Evolutionary conservation across 2,329 filamentous ascomycete species (phyloP).

Genomic region (Massarina eburnea): DNA sequence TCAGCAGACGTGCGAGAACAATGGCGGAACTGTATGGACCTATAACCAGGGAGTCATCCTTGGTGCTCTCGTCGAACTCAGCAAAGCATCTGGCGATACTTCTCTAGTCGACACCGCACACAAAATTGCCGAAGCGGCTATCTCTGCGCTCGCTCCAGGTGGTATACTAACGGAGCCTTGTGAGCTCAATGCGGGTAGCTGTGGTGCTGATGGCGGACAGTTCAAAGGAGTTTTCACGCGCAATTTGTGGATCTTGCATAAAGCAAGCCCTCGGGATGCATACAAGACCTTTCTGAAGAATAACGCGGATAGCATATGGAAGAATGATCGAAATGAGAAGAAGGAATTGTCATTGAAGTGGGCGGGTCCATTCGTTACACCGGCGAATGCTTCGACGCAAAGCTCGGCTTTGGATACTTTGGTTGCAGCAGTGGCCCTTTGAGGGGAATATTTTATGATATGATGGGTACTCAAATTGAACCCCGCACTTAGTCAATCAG

Average conservation of each 20-base stretch:
- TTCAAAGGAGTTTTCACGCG: conserved; percentile 44
- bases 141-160: conserved; percentile 24
- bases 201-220: conserved; percentile 32
- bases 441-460: not conserved
- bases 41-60: conserved; percentile 64
- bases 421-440: conserved; percentile 54
- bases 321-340: conserved; percentile 31
- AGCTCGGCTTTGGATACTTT: conserved; percentile 67
- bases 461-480: too few species aligned
- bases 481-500: too few species aligned
- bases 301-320: conserved; percentile 37
- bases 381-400: conserved; percentile 62
- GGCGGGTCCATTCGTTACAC: conserved; percentile 58
- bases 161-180: conserved; percentile 39
- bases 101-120: conserved; percentile 16
- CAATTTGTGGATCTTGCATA: conserved; percentile 32
- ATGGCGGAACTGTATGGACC: conserved; percentile 53
- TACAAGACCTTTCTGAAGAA: conserved; percentile 31
- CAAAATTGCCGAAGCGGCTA: conserved; percentile 29
- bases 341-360: conserved; percentile 64
- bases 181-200: conserved; percentile 15
- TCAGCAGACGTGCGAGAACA: conserved; percentile 53
- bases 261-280: conserved; percentile 21
- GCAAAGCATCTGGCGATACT: conserved; percentile 45
- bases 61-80: conserved; percentile 57